Conservation (phyloP, 2,329 filamentous ascomycete species). For the Whalleya microplaca region DNA sequence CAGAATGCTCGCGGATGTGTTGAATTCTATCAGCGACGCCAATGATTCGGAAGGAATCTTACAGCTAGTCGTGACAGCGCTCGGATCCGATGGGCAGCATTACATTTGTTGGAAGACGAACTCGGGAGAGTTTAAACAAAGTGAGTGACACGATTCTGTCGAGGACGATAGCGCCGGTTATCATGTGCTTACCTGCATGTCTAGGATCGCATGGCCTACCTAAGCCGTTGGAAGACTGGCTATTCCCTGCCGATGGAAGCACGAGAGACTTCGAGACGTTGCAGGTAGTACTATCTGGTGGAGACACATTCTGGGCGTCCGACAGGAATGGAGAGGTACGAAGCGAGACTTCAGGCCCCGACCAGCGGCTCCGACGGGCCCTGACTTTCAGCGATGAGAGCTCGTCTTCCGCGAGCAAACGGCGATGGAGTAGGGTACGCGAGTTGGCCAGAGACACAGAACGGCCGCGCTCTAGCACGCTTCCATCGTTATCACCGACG, state of each 20-base stretch:
- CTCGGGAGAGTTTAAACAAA: constrained; percentile 33
- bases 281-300: constrained; percentile 36
- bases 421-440: constrained; percentile 15
- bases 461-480: constrained; percentile 29
- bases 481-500: constrained; percentile 23
- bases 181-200: constrained; percentile 1
- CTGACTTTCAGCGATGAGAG: constrained; percentile 26
- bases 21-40: constrained; percentile 29
- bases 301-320: constrained; percentile 35
- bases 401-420: constrained; percentile 7
- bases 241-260: constrained; percentile 35
- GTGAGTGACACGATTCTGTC: constrained; percentile 18
- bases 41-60: constrained; percentile 32
- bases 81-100: constrained; percentile 34
- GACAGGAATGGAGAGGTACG: constrained; percentile 34
- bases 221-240: constrained; percentile 31
- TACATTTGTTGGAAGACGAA: constrained; percentile 40
- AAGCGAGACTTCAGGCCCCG: constrained; percentile 22
- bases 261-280: constrained; percentile 36
- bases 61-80: constrained; percentile 38
- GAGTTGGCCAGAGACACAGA: constrained; percentile 14
- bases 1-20: constrained; percentile 34
- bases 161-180: neutral
- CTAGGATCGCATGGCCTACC: constrained; percentile 35
- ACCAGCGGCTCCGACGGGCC: constrained; percentile 30